Conservation (phyloP, 345 rosid species). For the Moricandia moricandioides region DNA sequence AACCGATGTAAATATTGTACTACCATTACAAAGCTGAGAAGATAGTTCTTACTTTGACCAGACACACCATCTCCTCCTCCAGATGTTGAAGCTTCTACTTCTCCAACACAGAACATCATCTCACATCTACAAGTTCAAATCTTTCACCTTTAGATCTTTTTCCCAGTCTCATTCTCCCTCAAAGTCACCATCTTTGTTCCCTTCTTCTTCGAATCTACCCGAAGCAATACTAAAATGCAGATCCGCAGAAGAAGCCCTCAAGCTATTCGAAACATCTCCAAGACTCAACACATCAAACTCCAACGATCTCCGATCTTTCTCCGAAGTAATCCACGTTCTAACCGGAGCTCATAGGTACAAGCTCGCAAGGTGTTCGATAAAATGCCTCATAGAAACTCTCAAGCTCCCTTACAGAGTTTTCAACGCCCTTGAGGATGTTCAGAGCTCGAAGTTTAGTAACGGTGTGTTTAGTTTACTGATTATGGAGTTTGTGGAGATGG, state of each 20-base stretch:
- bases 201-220: conserved; percentile 35
- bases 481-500: conserved; percentile 53
- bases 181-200: conserved; percentile 12
- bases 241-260: conserved; percentile 45
- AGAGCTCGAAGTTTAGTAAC: conserved; percentile 33
- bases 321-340: conserved; percentile 39
- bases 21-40: neutral
- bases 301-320: conserved; percentile 37
- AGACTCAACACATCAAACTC: conserved; percentile 24
- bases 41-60: conserved; percentile 3
- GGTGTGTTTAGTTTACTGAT: conserved; percentile 54
- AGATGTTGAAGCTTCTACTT: conserved; percentile 50
- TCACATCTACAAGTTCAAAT: conserved; percentile 11
- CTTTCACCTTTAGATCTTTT: conserved; percentile 23
- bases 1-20: conserved; percentile 3
- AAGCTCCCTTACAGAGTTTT: conserved; percentile 37
- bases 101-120: conserved; percentile 27
- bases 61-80: conserved; percentile 7
- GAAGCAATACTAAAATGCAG: conserved; percentile 43
- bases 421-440: conserved; percentile 40
- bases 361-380: conserved; percentile 65
- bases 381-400: conserved; percentile 48
- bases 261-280: conserved; percentile 36
- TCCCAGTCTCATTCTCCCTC: conserved; percentile 14
- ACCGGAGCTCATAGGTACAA: conserved; percentile 37